These are phyloP conservation scores for Hansfordia pulvinata DNA, from an alignment of 2,329 filamentous ascomycete species.

Conservation along the genomic window DNA sequence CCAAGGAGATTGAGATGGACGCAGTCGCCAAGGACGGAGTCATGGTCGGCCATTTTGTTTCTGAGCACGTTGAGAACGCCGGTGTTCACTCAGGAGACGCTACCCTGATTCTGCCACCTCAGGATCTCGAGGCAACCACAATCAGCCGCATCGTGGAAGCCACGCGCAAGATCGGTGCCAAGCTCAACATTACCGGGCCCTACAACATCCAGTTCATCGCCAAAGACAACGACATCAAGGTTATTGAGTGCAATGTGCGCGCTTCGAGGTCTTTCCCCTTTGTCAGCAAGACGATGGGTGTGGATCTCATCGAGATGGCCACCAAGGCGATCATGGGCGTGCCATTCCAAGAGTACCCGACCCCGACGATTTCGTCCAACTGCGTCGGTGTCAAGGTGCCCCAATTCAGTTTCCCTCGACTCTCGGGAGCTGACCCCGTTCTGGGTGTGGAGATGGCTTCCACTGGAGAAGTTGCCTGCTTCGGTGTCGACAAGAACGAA, in stretches of 20 bases:
- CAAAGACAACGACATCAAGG: constrained; percentile 99
- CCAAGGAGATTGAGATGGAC: constrained; percentile 99
- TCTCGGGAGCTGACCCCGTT: constrained; percentile 91
- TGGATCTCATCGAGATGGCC: constrained; percentile 96
- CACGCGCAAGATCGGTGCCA: constrained; percentile 85
- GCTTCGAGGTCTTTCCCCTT: constrained; percentile 96
- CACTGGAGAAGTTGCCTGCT: constrained; percentile 94
- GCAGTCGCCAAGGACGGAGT: constrained; percentile 83
- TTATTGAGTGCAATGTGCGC: constrained; percentile 97
- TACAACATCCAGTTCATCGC: constrained; percentile 99
- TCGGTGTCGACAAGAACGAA: constrained; percentile 91
- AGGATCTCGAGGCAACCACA: constrained; percentile 82
- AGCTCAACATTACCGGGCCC: constrained; percentile 88
- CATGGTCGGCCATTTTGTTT: constrained; percentile 92
- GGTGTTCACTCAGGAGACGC: constrained; percentile 98
- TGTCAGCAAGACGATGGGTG: constrained; percentile 95
- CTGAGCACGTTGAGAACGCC: constrained; percentile 94
- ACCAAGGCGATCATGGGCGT: constrained; percentile 90
- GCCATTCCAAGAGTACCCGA: constrained; percentile 71
- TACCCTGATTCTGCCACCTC: constrained; percentile 85
- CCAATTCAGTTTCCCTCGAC: constrained; percentile 95
- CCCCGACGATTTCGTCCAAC: constrained; percentile 59
- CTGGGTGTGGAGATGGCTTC: constrained; percentile 98
- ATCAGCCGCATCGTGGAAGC: constrained; percentile 87
- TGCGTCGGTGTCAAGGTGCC: constrained; percentile 96